Base-by-base conservation (phyloP, 768 basidiomycete species). In the Termitomyces sp. region DNA sequence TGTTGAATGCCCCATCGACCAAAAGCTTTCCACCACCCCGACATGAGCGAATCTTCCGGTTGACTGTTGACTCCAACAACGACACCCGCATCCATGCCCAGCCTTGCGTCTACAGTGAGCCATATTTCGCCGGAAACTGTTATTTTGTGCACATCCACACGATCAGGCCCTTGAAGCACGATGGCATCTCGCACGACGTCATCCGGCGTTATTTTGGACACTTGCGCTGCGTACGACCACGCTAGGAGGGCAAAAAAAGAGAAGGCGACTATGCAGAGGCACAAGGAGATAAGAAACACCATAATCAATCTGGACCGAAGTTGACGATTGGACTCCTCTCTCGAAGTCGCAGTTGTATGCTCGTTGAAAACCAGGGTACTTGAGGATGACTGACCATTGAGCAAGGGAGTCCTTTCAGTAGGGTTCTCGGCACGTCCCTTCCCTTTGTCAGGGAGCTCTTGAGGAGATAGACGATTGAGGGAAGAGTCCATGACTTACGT, bases 61-160 rank as follows among this genome's bases (percentile, higher is more conserved):
- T 72, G 69, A 11, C 70, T 69, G 52, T 80, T 80, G 12, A 87
- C 77, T 0, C 80, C 85, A 14, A 87, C 70, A 19, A 82, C 70
- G 9, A 74, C 65, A 2, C 85, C 87, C 7, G 84, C 87, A 64
- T 90, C 82, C n/a, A 91, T 57, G 0, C 89, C 89, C 15, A 87
- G 64, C 46, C 76, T 71, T 4, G 77, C 84, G 17, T 78, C 70
- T 5, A 90, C 71, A 40, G 71, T 72, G 34, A 90, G 56, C 82
- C 83, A 84, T 28, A 90, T 63, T 3, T 74, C 82, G 9, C 80
- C 84, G 6, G 78, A 74, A 19, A 64, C 62, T 15, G 87, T 85
- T 53, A 82, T 72, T 57, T 84, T 85, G 51, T 87, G 68, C 2
- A 90, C 76, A 55, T 85, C 74, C 42, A 90, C 68, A 24, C 74